Base-by-base conservation (phyloP, 2,329 filamentous ascomycete species). In the Keithomyces neogunnii region DNA sequence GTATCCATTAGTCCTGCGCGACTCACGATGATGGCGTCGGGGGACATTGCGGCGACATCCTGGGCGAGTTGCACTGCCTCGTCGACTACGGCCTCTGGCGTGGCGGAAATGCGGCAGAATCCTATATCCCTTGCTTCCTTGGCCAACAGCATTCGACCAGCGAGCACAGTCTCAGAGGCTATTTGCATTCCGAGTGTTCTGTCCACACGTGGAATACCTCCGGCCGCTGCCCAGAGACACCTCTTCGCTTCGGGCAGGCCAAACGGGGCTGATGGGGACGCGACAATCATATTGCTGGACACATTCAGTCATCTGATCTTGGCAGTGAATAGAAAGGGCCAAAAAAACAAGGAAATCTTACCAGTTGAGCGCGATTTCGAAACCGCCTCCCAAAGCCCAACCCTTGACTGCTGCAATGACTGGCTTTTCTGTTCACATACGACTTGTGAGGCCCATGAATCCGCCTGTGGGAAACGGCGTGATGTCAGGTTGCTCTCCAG, bases 401-500 rank as follows among this genome's bases (percentile, higher is more conserved):
- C 79, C 79, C 63, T 82, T 82, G 3, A 81, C 76, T 2, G 79
- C 79, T 7, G 77, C 78, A 60, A 82, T 78, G 45, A 82, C 70
- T 1, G 79, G 79, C 63, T 82, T 82, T 68, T 80, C 19, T 19
- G 19, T 82, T 1, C 82, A 81, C 10, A 64, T 64, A 10, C 82
- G 69, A 40, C 76, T 68, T 40, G 75, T 79, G 11, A 85, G 61
- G 0, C 78, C 81, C 51, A 55, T 60, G 50, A 64, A 65, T 0
- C 80, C 81, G 1, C 66, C 66, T 2, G 67, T 51, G 1, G 76
- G 75, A 55, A 49, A 56, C 3, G 26, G 4, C 11, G 31, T 5
- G 7, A 36, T 10, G n/a, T 39, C 28, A 3, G 40, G 59, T 55
- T 36, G 50, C 46, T 52, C 56, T 55, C 36, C 47, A 49, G 56